These are phyloP conservation scores for Aspergillus novoparasiticus DNA, from an alignment of 2,329 filamentous ascomycete species.

Conservation along the genomic window DNA sequence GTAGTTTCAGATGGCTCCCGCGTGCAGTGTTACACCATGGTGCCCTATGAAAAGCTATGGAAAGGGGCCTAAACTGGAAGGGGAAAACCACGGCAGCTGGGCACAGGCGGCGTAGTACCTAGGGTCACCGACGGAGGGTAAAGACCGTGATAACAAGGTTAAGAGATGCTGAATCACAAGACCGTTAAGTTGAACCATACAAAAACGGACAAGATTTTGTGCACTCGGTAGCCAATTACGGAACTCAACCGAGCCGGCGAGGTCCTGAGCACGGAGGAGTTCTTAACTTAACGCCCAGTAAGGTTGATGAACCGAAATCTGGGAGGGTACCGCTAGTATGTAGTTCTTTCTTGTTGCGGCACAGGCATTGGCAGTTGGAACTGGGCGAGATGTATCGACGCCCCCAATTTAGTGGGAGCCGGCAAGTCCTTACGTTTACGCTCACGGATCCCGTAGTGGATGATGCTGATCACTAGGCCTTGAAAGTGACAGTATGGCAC, in stretches of 20 bases:
- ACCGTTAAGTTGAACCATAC: background rate
- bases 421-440: background rate
- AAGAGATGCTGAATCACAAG: background rate
- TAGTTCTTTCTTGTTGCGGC: background rate
- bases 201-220: background rate
- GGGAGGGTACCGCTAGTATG: background rate
- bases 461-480: background rate
- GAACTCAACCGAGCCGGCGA: background rate
- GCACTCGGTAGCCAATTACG: slow-evolving; percentile 1
- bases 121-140: background rate
- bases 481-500: background rate
- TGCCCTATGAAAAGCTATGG: background rate
- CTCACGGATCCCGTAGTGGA: background rate
- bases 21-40: background rate
- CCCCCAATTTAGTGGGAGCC: background rate
- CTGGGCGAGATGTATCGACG: background rate
- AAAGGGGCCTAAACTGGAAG: background rate
- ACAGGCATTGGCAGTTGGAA: background rate
- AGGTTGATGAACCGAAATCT: background rate
- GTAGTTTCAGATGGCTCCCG: background rate
- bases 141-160: background rate
- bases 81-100: background rate
- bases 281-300: background rate
- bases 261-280: background rate
- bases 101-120: background rate